Evolutionary conservation across 2,329 filamentous ascomycete species (phyloP), one percentile per base, ranked within the genome.

Genomic region (Keithomyces neogunnii): DNA sequence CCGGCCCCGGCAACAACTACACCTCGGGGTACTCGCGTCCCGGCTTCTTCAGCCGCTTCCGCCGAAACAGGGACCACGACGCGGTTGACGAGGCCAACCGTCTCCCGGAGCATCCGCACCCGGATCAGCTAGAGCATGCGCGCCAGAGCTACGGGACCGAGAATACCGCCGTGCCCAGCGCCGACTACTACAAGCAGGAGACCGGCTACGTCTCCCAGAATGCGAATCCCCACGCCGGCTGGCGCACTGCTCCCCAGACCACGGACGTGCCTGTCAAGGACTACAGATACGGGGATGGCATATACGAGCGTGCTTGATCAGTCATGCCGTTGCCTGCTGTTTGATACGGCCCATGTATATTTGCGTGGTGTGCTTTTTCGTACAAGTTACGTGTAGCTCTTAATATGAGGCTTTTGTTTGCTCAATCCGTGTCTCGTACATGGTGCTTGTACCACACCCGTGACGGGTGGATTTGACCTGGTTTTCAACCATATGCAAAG

Each of bases 1-100:
- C 68, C 45, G 52, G 61, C 53, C 64, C 66, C 29, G 58, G 61
- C 45, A 69, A 69, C 58, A 59, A 81, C 68, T 89, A 89, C 72
- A 88, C 85, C 32, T 75, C 71, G 32, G 76, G 74, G 58, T 71
- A 69, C 56, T 60, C 60, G 48, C 55, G 56, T 42, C 56, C 57
- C 30, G 63, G 67, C 46, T 64, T 72, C 60, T 61, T 70, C 38
- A 55, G 59, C 51, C 64, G 60, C 43, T 58, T 71, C 49, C 65
- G 69, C 53, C 59, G 62, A 29, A 59, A 61, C 54, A 63, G 63
- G 31, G 55, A 52, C 28, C 46, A 44, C 29, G 51, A 49, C 19
- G 49, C 48, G 4, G 49, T 55, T 30, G 57, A 64, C 32, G 58
- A 63, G 30, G 61, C 63, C 28, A 69, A 65, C 55, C 54, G 55